These are phyloP conservation scores for Debaryomyces sp. DNA, from an alignment of 1,139 yeast species.

Conservation along the genomic window DNA sequence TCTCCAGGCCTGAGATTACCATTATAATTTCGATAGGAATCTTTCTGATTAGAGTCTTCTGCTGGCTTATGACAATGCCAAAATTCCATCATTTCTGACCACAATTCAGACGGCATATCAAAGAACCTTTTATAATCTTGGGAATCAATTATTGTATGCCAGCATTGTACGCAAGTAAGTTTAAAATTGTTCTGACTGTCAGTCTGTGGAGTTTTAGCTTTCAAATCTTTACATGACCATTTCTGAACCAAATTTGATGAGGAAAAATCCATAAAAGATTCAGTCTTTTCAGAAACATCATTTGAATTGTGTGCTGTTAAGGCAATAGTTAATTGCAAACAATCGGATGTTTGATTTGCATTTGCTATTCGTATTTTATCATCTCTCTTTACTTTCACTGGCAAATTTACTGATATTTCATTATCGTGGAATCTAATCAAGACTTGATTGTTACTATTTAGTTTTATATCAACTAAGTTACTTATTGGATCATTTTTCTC, in stretches of 20 bases:
- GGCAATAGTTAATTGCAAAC: slow-evolving; percentile 7
- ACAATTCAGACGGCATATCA: slow-evolving; percentile 87
- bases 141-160: slow-evolving; percentile 29
- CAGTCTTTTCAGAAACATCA: slow-evolving; percentile 8
- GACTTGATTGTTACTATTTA: slow-evolving; percentile 2
- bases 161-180: slow-evolving; percentile 41
- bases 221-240: slow-evolving; percentile 47
- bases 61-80: slow-evolving; percentile 98
- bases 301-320: background rate
- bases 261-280: slow-evolving; percentile 22
- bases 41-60: slow-evolving; percentile 16
- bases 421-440: slow-evolving; percentile 1
- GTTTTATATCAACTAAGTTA: slow-evolving; percentile 10
- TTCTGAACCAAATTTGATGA: slow-evolving; percentile 19
- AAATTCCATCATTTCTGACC: slow-evolving; percentile 96
- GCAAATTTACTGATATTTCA: slow-evolving; percentile 5
- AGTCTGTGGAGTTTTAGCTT: slow-evolving; percentile 31
- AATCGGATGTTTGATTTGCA: slow-evolving; percentile 5
- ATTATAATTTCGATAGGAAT: slow-evolving; percentile 26
- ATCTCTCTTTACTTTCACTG: slow-evolving; percentile 2
- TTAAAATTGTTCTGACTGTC: slow-evolving; percentile 28
- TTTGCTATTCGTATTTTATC: slow-evolving; percentile 7
- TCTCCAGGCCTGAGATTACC: slow-evolving; percentile 48
- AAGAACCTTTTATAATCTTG: slow-evolving; percentile 32
- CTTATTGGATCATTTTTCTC: slow-evolving; percentile 21